These are phyloP conservation scores for Bryoerythrophyllum caledonicum DNA, from an alignment of 225 moss, liverwort and hornwort species.

Conservation along the genomic window DNA sequence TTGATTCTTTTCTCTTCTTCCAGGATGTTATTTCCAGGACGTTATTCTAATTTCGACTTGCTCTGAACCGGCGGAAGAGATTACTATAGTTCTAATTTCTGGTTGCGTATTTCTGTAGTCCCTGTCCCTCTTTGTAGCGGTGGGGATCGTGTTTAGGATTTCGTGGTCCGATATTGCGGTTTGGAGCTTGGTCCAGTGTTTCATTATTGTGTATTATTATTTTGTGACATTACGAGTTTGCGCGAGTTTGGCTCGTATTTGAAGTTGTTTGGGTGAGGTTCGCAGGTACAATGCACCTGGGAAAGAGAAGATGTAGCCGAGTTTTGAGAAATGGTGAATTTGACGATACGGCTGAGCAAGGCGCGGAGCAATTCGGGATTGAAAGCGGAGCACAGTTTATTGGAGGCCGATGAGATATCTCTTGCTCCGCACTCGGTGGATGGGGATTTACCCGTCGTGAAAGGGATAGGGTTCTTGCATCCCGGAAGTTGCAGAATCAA, in stretches of 20 bases:
- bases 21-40: neutral
- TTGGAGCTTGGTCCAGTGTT: neutral
- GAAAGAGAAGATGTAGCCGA: slow-evolving; percentile 12
- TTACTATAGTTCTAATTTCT: neutral
- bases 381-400: slow-evolving; percentile 37
- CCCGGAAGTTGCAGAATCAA: slow-evolving; percentile 38
- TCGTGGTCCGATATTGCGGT: slow-evolving; percentile 4
- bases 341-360: slow-evolving; percentile 74
- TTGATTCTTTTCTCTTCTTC: neutral
- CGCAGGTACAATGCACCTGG: neutral
- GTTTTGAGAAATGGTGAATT: slow-evolving; percentile 68
- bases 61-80: neutral
- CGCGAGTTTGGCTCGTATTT: neutral
- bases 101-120: neutral
- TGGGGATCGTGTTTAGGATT: neutral
- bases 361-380: slow-evolving; percentile 34
- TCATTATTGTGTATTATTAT: neutral
- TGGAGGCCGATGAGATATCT: slow-evolving; percentile 34
- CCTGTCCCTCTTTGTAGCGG: neutral
- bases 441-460: slow-evolving; percentile 61
- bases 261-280: slow-evolving; percentile 10
- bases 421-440: slow-evolving; percentile 47
- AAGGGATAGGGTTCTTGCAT: slow-evolving; percentile 61
- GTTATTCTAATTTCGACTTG: neutral
- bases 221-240: neutral